Conservation (phyloP, 2,329 filamentous ascomycete species). For the Knoxdaviesia proteae region DNA sequence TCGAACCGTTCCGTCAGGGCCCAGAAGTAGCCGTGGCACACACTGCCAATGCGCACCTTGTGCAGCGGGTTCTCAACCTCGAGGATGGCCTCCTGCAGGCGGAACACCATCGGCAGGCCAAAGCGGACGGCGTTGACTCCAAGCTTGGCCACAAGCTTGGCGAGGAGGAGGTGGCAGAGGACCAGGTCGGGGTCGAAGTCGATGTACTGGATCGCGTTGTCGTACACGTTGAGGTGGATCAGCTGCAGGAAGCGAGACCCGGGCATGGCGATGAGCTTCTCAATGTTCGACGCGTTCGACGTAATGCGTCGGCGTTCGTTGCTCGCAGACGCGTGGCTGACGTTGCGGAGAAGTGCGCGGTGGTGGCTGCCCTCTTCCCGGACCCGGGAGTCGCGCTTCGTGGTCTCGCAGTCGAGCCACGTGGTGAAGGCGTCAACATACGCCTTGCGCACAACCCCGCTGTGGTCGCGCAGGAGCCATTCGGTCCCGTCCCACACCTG, state of each 20-base stretch:
- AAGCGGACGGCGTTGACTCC: conserved; percentile 65
- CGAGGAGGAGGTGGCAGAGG: conserved; percentile 56
- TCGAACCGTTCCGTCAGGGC: conserved; percentile 56
- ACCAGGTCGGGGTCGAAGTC: conserved; percentile 55
- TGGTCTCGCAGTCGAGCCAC: conserved; percentile 72
- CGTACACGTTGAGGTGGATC: conserved; percentile 74
- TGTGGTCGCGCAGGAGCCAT: conserved; percentile 67
- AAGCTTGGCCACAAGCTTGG: conserved; percentile 51
- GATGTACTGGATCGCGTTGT: conserved; percentile 57
- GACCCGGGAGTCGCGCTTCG: conserved; percentile 31
- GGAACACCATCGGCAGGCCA: conserved; percentile 74
- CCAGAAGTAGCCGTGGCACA: conserved; percentile 84
- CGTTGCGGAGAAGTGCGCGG: conserved; percentile 24
- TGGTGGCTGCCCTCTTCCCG: no score
- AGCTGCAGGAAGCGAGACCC: conserved; percentile 60
- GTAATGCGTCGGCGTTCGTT: conserved; percentile 32
- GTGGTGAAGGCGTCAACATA: conserved; percentile 69
- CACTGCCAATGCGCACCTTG: conserved; percentile 61
- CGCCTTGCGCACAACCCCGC: conserved; percentile 58
- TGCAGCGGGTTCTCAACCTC: conserved; percentile 41
- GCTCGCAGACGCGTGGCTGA: conserved; percentile 9
- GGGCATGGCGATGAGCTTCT: conserved; percentile 27
- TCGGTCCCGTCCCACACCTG: conserved; percentile 93
- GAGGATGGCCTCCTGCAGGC: conserved; percentile 67
- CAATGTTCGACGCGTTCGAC: conserved; percentile 43